Conservation (phyloP, 192 early-diverging fungal species). For the Podila clonocystis region DNA sequence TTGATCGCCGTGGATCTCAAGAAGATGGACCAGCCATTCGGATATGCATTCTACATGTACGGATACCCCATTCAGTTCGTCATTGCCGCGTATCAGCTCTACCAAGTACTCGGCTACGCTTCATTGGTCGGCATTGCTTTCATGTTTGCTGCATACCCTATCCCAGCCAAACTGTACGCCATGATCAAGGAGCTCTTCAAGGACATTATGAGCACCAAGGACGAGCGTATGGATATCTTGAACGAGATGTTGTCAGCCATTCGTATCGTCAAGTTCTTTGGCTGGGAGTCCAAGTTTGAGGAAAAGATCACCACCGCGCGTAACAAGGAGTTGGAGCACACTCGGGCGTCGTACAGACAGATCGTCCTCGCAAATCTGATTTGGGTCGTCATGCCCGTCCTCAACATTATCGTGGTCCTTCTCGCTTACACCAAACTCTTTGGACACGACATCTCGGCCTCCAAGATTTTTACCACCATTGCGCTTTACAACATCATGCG, state of each 20-base stretch:
- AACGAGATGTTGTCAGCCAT: slow-evolving; percentile 82
- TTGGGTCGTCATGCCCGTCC: slow-evolving; percentile 66
- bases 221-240: slow-evolving; percentile 83
- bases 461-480: slow-evolving; percentile 71
- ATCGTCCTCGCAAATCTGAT: slow-evolving; percentile 65
- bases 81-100: slow-evolving; percentile 74
- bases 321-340: slow-evolving; percentile 64
- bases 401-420: slow-evolving; percentile 69
- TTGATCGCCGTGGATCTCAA: slow-evolving; percentile 45
- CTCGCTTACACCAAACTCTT: slow-evolving; percentile 66
- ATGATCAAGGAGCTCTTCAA: slow-evolving; percentile 61
- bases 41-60: slow-evolving; percentile 57
- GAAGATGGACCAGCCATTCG: slow-evolving; percentile 23
- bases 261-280: slow-evolving; percentile 95
- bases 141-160: slow-evolving; percentile 71
- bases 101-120: slow-evolving; percentile 79
- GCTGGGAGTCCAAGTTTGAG: slow-evolving; percentile 82
- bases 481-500: slow-evolving; percentile 77
- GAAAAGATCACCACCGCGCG: slow-evolving; percentile 70
- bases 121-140: slow-evolving; percentile 80
- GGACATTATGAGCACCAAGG: slow-evolving; percentile 66
- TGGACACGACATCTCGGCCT: slow-evolving; percentile 56
- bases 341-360: slow-evolving; percentile 58
- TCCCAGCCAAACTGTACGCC: slow-evolving; percentile 58
- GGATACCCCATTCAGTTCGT: slow-evolving; percentile 70